Conservation (phyloP, 805 yeast genomes). For the Komagataella mondaviorum region DNA sequence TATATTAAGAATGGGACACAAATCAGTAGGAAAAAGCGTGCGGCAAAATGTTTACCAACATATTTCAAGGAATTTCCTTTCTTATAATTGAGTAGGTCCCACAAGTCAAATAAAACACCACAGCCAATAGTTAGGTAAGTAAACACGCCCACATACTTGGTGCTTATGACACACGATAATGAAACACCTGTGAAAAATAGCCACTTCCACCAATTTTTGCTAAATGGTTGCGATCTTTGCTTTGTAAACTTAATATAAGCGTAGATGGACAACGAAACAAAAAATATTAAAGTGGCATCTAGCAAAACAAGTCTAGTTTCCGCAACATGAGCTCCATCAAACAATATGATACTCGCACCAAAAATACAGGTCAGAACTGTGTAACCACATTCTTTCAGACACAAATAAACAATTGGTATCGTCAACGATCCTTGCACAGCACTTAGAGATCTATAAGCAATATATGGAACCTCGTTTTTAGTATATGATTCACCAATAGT, state of each 20-base stretch:
- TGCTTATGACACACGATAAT: slow-evolving; percentile 83
- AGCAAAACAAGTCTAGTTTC: slow-evolving; percentile 85
- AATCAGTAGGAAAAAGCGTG: slow-evolving; percentile 60
- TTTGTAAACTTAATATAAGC: slow-evolving; percentile 70
- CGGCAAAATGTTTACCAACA: slow-evolving; percentile 56
- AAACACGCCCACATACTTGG: slow-evolving; percentile 92
- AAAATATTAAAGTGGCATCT: slow-evolving; percentile 78
- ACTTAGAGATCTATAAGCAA: slow-evolving; percentile 67
- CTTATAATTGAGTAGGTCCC: slow-evolving; percentile 70
- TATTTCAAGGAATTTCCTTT: slow-evolving; percentile 47
- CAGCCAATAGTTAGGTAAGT: slow-evolving; percentile 80
- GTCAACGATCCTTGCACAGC: slow-evolving; percentile 76
- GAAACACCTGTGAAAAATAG: slow-evolving; percentile 70
- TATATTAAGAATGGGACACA: slow-evolving; percentile 74
- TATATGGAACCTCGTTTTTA: slow-evolving; percentile 70
- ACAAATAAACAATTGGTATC: slow-evolving; percentile 72
- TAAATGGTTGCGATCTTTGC: slow-evolving; percentile 53
- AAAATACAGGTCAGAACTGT: slow-evolving; percentile 68
- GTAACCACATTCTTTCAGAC: slow-evolving; percentile 76
- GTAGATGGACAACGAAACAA: slow-evolving; percentile 73
- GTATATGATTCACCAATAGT: slow-evolving; percentile 76
- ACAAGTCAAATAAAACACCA: slow-evolving; percentile 76
- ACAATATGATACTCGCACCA: slow-evolving; percentile 61
- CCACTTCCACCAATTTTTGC: slow-evolving; percentile 80
- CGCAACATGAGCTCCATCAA: slow-evolving; percentile 83